phyloP scores from a whole-genome alignment of 2,329 filamentous ascomycete species.

The Aspergillus carbonarius region DNA sequence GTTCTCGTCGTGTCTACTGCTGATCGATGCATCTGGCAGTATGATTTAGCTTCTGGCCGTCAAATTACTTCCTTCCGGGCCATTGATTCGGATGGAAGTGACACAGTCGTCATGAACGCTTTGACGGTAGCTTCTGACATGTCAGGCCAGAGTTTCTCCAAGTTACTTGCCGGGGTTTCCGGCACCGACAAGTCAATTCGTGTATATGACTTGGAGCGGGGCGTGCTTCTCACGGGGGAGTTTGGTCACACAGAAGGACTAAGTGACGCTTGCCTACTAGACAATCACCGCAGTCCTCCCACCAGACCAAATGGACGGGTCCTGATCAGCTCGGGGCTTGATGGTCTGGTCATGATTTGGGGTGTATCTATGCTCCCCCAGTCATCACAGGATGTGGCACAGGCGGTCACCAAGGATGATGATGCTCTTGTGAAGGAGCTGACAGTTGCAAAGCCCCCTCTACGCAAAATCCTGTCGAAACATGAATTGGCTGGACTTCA shows the following conservation, averaged over 20 bases:
- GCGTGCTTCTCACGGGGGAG: conserved; percentile 77
- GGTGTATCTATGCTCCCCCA: conserved; percentile 39
- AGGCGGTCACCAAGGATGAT: conserved; percentile 33
- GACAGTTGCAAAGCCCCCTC: conserved; percentile 65
- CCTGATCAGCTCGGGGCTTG: conserved; percentile 72
- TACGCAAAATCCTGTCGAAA: conserved; percentile 82
- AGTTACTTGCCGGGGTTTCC: conserved; percentile 80
- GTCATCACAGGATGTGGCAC: conserved; percentile 30
- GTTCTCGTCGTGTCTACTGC: conserved; percentile 60
- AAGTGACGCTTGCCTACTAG: conserved; percentile 74
- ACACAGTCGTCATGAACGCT: conserved; percentile 80
- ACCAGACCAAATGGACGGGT: conserved; percentile 48
- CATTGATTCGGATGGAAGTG: conserved; percentile 73
- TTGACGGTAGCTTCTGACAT: conserved; percentile 61
- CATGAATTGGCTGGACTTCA: conserved; percentile 81
- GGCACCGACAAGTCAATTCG: conserved; percentile 95
- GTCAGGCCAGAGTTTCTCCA: conserved; percentile 53
- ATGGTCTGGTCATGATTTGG: conserved; percentile 85
- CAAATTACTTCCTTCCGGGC: conserved; percentile 75
- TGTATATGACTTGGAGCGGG: conserved; percentile 77
- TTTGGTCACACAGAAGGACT: conserved; percentile 96
- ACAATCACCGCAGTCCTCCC: conserved; percentile 36
- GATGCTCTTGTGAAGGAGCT: conserved; percentile 47
- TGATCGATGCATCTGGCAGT: conserved; percentile 61
- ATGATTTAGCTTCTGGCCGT: conserved; percentile 66